These are phyloP conservation scores for Zopfochytrium polystomum DNA, from an alignment of 371 early-diverging fungal species.

Conservation along the genomic window DNA sequence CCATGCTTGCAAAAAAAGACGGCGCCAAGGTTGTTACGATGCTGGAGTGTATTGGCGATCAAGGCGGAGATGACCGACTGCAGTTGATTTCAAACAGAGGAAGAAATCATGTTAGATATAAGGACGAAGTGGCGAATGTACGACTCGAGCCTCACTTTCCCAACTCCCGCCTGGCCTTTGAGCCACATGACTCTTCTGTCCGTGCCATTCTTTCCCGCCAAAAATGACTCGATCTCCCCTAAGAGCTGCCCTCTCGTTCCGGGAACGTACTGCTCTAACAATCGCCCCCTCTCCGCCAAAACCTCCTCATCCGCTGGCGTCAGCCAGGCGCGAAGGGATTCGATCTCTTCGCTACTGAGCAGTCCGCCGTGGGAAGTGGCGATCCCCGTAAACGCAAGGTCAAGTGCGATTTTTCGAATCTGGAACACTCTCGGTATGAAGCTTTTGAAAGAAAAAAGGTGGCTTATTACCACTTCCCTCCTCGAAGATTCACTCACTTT, in stretches of 20 bases:
- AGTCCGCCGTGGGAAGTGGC: too few species aligned
- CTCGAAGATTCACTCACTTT: too few species aligned
- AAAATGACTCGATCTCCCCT: not conserved
- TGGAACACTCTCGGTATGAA: too few species aligned
- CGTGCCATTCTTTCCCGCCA: constrained; percentile 5
- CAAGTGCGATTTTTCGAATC: too few species aligned
- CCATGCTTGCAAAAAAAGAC: constrained; percentile 14
- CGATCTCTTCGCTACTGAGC: too few species aligned
- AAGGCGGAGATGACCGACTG: constrained; percentile 28
- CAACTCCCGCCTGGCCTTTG: constrained; percentile 23
- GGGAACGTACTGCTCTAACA: constrained; percentile 3
- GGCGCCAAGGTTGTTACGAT: constrained; percentile 23
- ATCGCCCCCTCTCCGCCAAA: not conserved
- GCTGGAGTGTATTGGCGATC: constrained; percentile 18
- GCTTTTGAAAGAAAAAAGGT: too few species aligned
- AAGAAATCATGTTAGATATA: too few species aligned
- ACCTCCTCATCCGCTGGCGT: constrained; percentile 9
- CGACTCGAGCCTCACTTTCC: too few species aligned
- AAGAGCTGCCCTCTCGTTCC: constrained; percentile 21
- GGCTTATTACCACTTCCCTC: too few species aligned
- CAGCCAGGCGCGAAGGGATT: constrained; percentile 2
- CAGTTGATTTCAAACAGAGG: too few species aligned
- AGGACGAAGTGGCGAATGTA: too few species aligned
- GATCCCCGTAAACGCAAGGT: too few species aligned
- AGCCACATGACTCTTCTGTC: constrained; percentile 22